Evolutionary conservation across 257 asterid species (phyloP), one percentile per base, ranked within the genome.

Genomic region (Scutellaria baicalensis): DNA sequence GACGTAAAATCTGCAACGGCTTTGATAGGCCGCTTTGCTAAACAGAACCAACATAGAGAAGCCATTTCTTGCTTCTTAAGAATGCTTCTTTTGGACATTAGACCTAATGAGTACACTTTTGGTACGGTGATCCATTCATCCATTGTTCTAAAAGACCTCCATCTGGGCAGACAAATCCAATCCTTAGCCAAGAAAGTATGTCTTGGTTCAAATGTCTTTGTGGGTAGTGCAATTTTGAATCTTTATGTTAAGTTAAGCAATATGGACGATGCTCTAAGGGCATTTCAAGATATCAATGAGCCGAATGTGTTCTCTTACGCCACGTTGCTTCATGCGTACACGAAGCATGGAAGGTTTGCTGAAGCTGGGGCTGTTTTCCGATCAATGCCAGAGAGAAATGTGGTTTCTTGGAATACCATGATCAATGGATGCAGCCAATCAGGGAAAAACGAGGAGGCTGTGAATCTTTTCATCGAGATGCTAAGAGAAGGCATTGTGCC

Each of bases 351-450:
- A 58, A 81, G 77, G 43, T 68, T 86, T n/a, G 81, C 73, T 66
- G 95, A 86, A 78, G 98, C 95, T 1, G 49, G 66, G 68, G 64
- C 6, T 20, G 23, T 84, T 9, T 85, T 90, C 33, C 48, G 78
- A 40, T 60, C 72, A 11, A 88, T 90, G 76, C 95, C 96, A 0
- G 88, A 86, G 70, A 84, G 76, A 70, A 92, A 87, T 78, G 95
- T 79, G 58, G 87, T 89, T 70, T 75, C 90, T 36, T 93, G 97
- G 97, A 93, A 90, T 56, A 85, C 93, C 0, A 82, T 93, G 96
- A 85, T 90, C 56, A 80, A 90, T 59, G 96, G 98, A 11, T 85
- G 63, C 69, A 67, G 92, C 84, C 96, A 93, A 59, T 75, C 64
- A 1, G 98, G 96, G 39, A 71, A 76, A 27, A 87, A 88, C 16